Evolutionary conservation across 1,284 basidiomycete species (phyloP).

Genomic region (Malassezia slooffiae): DNA sequence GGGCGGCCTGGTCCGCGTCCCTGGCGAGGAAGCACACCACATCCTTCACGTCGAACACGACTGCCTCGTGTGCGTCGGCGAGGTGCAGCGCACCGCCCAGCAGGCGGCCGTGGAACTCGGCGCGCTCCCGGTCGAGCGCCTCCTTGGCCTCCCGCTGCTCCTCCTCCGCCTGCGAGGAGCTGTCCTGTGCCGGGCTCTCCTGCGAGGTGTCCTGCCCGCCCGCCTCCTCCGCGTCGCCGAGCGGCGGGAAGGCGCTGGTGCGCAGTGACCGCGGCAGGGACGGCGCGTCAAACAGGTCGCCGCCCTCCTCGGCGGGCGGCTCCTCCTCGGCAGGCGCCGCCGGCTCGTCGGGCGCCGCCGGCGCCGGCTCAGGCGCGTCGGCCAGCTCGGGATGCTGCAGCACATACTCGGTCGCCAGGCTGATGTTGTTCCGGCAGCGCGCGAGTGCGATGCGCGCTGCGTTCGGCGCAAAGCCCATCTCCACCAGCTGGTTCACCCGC

Average conservation of each 20-base stretch:
- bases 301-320: slow-evolving; percentile 13
- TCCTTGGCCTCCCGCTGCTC: slow-evolving; percentile 17
- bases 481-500: slow-evolving; percentile 68
- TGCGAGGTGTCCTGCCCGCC: no score
- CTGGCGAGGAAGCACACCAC: slow-evolving; percentile 27
- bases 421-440: slow-evolving; percentile 78
- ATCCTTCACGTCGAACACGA: slow-evolving; percentile 68
- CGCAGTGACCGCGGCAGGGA: neutral
- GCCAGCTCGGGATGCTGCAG: slow-evolving; percentile 51
- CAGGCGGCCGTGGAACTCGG: slow-evolving; percentile 50
- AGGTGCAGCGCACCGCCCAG: slow-evolving; percentile 53
- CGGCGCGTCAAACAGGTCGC: no score
- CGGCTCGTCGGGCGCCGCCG: slow-evolving; percentile 26
- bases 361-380: slow-evolving; percentile 23
- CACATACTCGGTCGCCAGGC: slow-evolving; percentile 76
- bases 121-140: slow-evolving; percentile 18
- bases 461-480: slow-evolving; percentile 89
- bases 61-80: slow-evolving; percentile 71
- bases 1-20: neutral
- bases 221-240: no score
- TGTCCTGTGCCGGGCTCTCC: no score
- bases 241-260: no score
- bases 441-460: slow-evolving; percentile 72
- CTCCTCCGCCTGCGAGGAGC: slow-evolving; percentile 14
- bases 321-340: slow-evolving; percentile 19